Percentiles rank a stretch among this genome's conserved stretches.
phyloP scores from a whole-genome alignment of 1,284 basidiomycete genomes.

The Irpex rosettiformis region DNA sequence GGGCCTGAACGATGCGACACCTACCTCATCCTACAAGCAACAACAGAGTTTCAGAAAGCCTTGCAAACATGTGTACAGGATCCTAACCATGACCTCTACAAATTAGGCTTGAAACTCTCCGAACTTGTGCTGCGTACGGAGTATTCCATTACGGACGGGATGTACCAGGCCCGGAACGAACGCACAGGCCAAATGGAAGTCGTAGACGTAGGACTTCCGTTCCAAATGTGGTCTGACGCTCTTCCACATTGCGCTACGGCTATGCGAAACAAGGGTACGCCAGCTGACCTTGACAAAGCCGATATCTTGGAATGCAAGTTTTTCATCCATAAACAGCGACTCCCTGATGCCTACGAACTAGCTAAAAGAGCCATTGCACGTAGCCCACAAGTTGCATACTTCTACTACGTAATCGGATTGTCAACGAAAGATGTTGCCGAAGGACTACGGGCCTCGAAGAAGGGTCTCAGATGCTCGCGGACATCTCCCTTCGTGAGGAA shows the following conservation, averaged over 20 bases:
- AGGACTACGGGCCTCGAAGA: conserved; percentile 48
- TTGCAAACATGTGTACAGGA: conserved; percentile 46
- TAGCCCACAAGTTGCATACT: conserved; percentile 55
- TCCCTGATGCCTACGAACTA: conserved; percentile 40
- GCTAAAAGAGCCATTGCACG: conserved; percentile 44
- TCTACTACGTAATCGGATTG: conserved; percentile 49
- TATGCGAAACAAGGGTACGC: conserved; percentile 37
- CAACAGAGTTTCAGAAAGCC: conserved; percentile 44
- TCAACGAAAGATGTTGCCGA: conserved; percentile 21
- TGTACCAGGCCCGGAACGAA: conserved; percentile 42
- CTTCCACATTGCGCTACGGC: conserved; percentile 52
- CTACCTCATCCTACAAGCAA: conserved; percentile 35
- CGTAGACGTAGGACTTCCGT: conserved; percentile 49
- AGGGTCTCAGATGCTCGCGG: conserved; percentile 45
- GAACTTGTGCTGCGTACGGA: conserved; percentile 52
- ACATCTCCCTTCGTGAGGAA: conserved; percentile 28
- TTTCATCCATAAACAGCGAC: conserved; percentile 34
- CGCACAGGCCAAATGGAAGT: conserved; percentile 37
- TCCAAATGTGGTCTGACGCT: conserved; percentile 51
- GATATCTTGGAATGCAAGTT: conserved; percentile 62
- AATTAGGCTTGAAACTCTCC: conserved; percentile 46
- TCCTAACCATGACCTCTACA: conserved; percentile 38
- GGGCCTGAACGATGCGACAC: conserved; percentile 45
- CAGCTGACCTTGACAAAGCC: conserved; percentile 43
- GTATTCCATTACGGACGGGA: conserved; percentile 54